A percentile compares a stretch with the other conserved stretches of the same genome.
These are phyloP conservation scores for Suhomyces anneliseae DNA, from an alignment of 1,139 yeast genomes.

Conservation along the genomic window DNA sequence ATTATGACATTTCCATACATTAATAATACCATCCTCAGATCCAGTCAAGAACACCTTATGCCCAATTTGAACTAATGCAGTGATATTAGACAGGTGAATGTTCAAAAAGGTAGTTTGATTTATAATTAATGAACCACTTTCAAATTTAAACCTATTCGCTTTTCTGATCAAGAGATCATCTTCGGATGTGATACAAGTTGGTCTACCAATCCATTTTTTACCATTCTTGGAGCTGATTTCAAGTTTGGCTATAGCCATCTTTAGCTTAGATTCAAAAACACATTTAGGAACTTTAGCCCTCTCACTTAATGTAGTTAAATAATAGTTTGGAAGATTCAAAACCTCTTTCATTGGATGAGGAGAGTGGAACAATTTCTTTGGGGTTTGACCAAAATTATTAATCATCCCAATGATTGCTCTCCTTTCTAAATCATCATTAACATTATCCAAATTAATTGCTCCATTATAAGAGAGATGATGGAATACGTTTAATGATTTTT, in stretches of 20 bases:
- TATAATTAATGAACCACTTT: conserved; percentile 39
- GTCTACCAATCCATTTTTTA: conserved; percentile 50
- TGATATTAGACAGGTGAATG: conserved; percentile 39
- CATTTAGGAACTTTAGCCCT: conserved; percentile 25
- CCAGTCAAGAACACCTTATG: conserved; percentile 50
- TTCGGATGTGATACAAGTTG: conserved; percentile 36
- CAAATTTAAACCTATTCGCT: conserved; percentile 25
- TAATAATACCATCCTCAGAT: conserved; percentile 54
- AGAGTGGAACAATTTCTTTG: conserved; percentile 61
- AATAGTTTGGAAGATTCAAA: conserved; percentile 35
- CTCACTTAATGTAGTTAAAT: conserved; percentile 26
- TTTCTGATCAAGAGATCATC: conserved; percentile 43
- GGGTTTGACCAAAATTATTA: conserved; percentile 90
- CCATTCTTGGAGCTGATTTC: conserved; percentile 35
- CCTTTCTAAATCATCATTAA: conserved; percentile 69
- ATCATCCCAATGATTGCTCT: conserved; percentile 79
- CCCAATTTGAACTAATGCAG: conserved; percentile 37
- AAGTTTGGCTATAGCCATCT: conserved; percentile 38
- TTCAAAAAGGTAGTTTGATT: conserved; percentile 44
- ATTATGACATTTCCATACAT: conserved; percentile 51
- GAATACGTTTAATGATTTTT: conserved; percentile 67
- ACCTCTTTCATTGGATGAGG: conserved; percentile 61
- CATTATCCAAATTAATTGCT: conserved; percentile 70
- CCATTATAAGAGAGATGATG: conserved; percentile 83
- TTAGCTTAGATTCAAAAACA: conserved; percentile 38